A percentile compares a stretch with the other conserved stretches of the same genome.
phyloP scores from a whole-genome alignment of 257 asterid genomes.

The Nicotiana undulata region DNA sequence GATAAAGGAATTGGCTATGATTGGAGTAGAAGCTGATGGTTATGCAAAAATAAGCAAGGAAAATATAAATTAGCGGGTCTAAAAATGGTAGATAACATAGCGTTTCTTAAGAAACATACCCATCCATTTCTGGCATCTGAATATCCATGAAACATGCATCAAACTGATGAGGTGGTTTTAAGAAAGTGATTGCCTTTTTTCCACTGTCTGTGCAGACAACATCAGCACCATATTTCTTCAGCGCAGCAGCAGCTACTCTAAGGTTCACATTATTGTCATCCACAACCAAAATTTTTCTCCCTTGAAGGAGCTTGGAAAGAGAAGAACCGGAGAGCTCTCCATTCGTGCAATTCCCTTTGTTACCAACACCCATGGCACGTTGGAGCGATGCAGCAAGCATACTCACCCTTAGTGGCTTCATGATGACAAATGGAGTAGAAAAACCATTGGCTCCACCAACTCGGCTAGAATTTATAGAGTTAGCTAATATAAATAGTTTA shows the following conservation, averaged over 20 bases:
- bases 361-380: conserved; percentile 66
- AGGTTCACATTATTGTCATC: conserved; percentile 93
- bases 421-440: conserved; percentile 37
- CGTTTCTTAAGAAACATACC: conserved; percentile 33
- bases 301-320: conserved; percentile 62
- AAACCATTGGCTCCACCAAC: conserved; percentile 12
- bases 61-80: neutral
- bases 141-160: conserved; percentile 99
- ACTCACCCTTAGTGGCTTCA: conserved; percentile 78
- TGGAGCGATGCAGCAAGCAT: conserved; percentile 79
- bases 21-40: neutral
- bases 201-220: conserved; percentile 80
- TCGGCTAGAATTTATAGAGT: conserved; percentile 32
- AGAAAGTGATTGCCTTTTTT: conserved; percentile 44
- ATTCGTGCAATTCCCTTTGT: conserved; percentile 35
- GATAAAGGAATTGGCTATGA: neutral
- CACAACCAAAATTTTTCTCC: conserved; percentile 73
- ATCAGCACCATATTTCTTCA: conserved; percentile 88
- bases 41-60: neutral
- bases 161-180: conserved; percentile 76
- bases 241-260: conserved; percentile 78
- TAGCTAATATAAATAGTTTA: conserved; percentile 50
- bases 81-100: neutral
- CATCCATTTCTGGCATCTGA: conserved; percentile 98
- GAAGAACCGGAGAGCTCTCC: conserved; percentile 42